Conservation (phyloP, 371 early-diverging fungal genomes). For the Mycotypha africana region DNA sequence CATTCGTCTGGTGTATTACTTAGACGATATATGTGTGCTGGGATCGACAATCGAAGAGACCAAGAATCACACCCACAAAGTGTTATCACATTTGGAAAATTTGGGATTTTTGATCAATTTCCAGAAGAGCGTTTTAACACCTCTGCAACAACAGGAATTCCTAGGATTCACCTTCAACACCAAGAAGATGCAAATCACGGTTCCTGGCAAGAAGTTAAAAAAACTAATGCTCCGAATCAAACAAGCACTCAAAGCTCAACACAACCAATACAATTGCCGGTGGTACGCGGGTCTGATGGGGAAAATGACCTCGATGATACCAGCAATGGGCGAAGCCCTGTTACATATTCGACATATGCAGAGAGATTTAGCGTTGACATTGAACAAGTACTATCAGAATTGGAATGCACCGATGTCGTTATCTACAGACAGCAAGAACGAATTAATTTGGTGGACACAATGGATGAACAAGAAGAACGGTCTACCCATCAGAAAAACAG, state of each 20-base stretch:
- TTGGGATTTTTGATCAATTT: conserved; percentile 12
- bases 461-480: conserved; percentile 7
- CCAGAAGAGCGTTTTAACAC: conserved; percentile 5
- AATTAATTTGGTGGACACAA: no score
- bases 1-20: conserved; percentile 7
- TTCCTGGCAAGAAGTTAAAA: neutral
- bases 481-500: neutral
- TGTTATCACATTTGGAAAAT: neutral
- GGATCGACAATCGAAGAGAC: neutral
- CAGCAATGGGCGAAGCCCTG: no score
- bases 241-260: neutral
- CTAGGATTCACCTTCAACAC: conserved; percentile 8
- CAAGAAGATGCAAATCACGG: conserved; percentile 3
- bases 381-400: neutral
- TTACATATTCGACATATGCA: no score
- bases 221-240: neutral
- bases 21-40: conserved; percentile 12
- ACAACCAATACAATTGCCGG: neutral
- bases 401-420: no score
- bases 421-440: no score
- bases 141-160: conserved; percentile 5
- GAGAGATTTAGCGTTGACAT: no score
- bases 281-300: conserved; percentile 9
- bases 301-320: conserved; percentile 7
- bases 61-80: neutral